Conservation (phyloP, 208 protist species). For the Trichomonas gallinae region DNA sequence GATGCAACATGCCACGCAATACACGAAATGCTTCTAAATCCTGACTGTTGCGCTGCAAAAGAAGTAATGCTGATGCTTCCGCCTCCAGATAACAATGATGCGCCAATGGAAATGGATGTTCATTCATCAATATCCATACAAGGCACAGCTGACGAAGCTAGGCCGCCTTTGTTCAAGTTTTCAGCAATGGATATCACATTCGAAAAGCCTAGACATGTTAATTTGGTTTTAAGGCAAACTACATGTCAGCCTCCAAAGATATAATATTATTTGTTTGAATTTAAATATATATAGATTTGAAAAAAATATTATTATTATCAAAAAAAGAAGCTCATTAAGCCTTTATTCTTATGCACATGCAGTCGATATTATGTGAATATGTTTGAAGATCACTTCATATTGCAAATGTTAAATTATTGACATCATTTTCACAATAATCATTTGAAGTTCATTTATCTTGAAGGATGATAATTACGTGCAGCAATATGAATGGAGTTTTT, state of each 20-base stretch:
- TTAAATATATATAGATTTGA: not conserved
- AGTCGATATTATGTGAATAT: too few species aligned
- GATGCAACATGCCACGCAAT: not conserved
- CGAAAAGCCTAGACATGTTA: not conserved
- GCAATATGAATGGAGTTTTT: too few species aligned
- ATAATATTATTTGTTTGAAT: not conserved
- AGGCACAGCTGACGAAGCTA: not conserved
- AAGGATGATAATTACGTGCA: too few species aligned
- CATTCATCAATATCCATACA: not conserved
- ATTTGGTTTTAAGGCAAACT: not conserved
- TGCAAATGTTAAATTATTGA: too few species aligned
- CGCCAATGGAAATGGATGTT: not conserved
- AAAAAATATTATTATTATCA: too few species aligned
- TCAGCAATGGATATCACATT: not conserved
- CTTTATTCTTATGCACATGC: too few species aligned
- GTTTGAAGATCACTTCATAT: too few species aligned
- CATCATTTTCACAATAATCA: too few species aligned
- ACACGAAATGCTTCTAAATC: not conserved
- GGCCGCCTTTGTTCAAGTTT: not conserved
- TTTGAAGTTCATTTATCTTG: too few species aligned
- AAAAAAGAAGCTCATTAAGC: too few species aligned
- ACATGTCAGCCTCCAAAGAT: not conserved
- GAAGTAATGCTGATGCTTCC: not conserved
- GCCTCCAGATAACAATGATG: not conserved
- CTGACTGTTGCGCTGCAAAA: not conserved